These are phyloP conservation scores for Sugiyamaella qingdaonensis DNA, from an alignment of 805 yeast species.

Conservation along the genomic window DNA sequence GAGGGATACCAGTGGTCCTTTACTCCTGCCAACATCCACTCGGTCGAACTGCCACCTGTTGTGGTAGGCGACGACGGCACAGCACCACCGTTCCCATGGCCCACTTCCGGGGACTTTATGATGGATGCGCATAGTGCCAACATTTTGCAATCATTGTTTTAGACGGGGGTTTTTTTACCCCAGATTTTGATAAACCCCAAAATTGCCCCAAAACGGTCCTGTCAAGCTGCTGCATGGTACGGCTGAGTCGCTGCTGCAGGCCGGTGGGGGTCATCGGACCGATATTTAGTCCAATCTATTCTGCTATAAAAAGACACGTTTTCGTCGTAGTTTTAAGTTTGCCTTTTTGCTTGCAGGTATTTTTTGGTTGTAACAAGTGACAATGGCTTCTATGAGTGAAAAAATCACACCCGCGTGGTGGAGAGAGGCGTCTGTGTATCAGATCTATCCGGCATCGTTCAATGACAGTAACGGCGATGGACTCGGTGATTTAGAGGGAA, in stretches of 20 bases:
- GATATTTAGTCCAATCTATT: not conserved
- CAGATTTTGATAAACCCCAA: not conserved
- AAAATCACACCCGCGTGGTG: constrained; percentile 43
- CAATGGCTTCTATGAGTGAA: not conserved
- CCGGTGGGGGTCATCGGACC: constrained; percentile 4
- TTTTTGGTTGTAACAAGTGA: not conserved
- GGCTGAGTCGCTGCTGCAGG: not conserved
- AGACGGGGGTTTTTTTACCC: not conserved
- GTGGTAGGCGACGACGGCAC: not conserved
- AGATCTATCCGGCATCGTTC: constrained; percentile 58
- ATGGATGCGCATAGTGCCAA: constrained; percentile 19
- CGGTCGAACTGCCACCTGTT: not conserved
- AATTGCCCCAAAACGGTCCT: not conserved
- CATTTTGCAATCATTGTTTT: constrained; percentile 12
- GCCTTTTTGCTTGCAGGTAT: not conserved
- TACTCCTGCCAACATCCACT: constrained; percentile 1
- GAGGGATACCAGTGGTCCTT: constrained; percentile 10
- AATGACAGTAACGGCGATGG: constrained; percentile 59
- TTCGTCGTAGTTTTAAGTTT: not conserved
- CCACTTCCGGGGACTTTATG: constrained; percentile 5
- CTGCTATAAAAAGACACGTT: not conserved
- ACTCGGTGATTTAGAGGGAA: constrained; percentile 53
- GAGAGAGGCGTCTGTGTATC: constrained; percentile 55
- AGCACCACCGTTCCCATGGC: not conserved
- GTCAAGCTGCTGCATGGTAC: not conserved